These are phyloP conservation scores for Starmera dryadoides DNA, from an alignment of 805 yeast genomes.

Conservation along the genomic window DNA sequence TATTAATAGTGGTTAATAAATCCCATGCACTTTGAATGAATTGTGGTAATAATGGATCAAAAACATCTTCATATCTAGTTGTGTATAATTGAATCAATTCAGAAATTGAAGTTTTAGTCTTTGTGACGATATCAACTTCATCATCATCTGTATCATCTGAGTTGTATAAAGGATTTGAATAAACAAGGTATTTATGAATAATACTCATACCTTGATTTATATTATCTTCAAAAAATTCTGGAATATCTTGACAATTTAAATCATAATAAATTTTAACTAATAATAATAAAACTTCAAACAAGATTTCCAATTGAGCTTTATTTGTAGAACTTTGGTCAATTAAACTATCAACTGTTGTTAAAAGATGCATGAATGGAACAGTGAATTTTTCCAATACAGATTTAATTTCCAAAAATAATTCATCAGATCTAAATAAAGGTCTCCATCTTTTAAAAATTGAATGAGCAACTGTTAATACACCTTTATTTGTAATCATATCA, in stretches of 20 bases:
- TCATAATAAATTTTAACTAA: constrained; percentile 83
- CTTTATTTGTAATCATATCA: constrained; percentile 73
- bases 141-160: constrained; percentile 52
- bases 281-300: constrained; percentile 65
- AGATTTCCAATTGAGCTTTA: constrained; percentile 42
- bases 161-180: constrained; percentile 45
- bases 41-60: constrained; percentile 65
- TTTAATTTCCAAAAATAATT: constrained; percentile 77
- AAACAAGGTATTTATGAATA: constrained; percentile 72
- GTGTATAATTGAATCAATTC: constrained; percentile 83
- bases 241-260: constrained; percentile 94
- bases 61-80: constrained; percentile 87
- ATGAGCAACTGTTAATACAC: constrained; percentile 88
- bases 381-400: constrained; percentile 81
- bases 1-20: constrained; percentile 55
- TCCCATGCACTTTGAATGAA: constrained; percentile 84
- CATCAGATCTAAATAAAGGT: constrained; percentile 88
- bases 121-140: constrained; percentile 61
- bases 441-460: constrained; percentile 97
- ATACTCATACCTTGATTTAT: constrained; percentile 69
- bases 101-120: constrained; percentile 73
- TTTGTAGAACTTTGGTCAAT: constrained; percentile 42
- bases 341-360: constrained; percentile 58
- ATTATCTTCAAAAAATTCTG: constrained; percentile 95
- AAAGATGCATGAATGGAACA: constrained; percentile 65